phyloP scores from a whole-genome alignment of 352 stramenopile species.

The Pythium grandisporangium region DNA sequence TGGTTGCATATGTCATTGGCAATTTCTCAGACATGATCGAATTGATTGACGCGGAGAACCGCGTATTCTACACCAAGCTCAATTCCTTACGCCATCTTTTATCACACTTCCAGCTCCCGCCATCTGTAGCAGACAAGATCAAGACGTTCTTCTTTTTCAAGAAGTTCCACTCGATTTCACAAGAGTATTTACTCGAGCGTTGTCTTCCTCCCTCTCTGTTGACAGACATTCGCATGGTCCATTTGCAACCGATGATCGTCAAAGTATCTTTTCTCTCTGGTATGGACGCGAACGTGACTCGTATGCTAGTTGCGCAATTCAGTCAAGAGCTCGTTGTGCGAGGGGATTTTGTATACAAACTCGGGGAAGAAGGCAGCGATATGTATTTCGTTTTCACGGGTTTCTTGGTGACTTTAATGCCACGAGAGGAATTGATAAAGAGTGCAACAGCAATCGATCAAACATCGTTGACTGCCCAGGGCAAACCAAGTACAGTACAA shows the following conservation, averaged over 20 bases:
- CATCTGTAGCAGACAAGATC: constrained; percentile 28
- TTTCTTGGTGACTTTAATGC: constrained; percentile 32
- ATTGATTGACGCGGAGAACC: constrained; percentile 60
- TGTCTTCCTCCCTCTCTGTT: constrained; percentile 56
- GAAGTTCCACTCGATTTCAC: constrained; percentile 60
- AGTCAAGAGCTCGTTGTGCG: constrained; percentile 48
- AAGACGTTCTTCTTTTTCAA: constrained; percentile 72
- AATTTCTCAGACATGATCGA: constrained; percentile 65
- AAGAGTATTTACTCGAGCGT: constrained; percentile 54
- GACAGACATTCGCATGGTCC: constrained; percentile 57
- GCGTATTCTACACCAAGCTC: constrained; percentile 46
- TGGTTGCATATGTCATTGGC: constrained; percentile 66
- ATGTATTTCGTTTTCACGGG: constrained; percentile 78
- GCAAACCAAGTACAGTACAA: not conserved
- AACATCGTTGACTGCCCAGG: constrained; percentile 2
- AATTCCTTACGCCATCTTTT: constrained; percentile 44
- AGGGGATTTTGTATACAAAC: constrained; percentile 56
- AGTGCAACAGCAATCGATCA: constrained; percentile 16
- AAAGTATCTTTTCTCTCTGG: constrained; percentile 52
- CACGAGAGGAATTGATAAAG: constrained; percentile 22
- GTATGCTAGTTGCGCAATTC: constrained; percentile 66
- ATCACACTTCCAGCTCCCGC: constrained; percentile 39
- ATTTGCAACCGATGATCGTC: constrained; percentile 57
- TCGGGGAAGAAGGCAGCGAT: constrained; percentile 47
- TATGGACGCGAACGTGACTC: constrained; percentile 44